Base-by-base conservation (phyloP, 2,329 filamentous ascomycete genomes). In the Calonectria crousiana region DNA sequence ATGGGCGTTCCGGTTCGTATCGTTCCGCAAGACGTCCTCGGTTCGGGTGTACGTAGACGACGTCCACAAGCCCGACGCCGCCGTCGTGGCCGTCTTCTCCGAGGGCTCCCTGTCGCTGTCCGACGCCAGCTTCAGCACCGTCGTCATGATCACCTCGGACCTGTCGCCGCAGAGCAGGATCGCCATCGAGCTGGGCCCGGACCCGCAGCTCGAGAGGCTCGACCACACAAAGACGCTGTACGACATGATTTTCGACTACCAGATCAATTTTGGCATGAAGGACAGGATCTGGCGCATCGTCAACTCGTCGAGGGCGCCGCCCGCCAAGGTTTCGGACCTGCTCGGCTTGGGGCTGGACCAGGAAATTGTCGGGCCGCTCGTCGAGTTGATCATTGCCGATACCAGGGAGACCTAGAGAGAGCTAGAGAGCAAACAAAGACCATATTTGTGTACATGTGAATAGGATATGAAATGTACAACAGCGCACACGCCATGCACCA, bases 241-340 rank as follows among this genome's bases (percentile, higher is more conserved):
- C 30, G 51, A 44, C 16, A 49, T 71, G 60, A 28, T 71, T 38
- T 60, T 67, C 14, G 62, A 71, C 28, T 71, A 34, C 62, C 69
- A 71, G 36, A 52, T 67, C 23, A 41, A 71, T 20, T 71, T 71
- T 41, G 60, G 47, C 10, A 28, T 49, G 44, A 71, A 71, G 51
- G 69, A 71, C 38, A 67, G 36, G n/a, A 51, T 71, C n/a, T 71
- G 69, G 69, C 20, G 11, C 8, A 67, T 71, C 26, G 28, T 66
- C 13, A 20, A 36, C 11, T 53, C 49, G 16, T 41, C 38, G 6
- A 18, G 38, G n/a, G 36, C 62, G 28, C 18, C 60, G 16, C 41
- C 16, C 30, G 41, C 14, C 26, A 71, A 71, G 36, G 56, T 60
- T 1, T 64, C 36, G 3, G 51, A 47, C 13, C 62, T 71, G 1